These are phyloP conservation scores for Hypoxylon trugodes DNA, from an alignment of 495 filamentous ascomycete genomes.

Conservation along the genomic window DNA sequence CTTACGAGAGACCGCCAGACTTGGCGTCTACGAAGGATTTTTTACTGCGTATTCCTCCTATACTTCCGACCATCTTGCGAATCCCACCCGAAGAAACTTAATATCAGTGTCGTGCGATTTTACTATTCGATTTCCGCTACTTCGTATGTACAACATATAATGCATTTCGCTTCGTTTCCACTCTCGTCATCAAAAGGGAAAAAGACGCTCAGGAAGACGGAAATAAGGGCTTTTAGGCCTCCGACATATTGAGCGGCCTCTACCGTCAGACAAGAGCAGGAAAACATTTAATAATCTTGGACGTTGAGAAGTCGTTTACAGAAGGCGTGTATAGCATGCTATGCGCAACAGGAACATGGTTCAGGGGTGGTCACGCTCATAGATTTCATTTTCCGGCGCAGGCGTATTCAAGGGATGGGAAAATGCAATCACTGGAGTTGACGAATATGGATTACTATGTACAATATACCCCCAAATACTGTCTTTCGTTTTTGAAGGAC, in stretches of 20 bases:
- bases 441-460: too few relatives aligned
- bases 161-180: constrained; percentile 10
- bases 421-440: not conserved
- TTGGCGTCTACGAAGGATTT: not conserved
- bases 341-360: constrained; percentile 10
- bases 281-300: constrained; percentile 9
- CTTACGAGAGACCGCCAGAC: not conserved
- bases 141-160: constrained; percentile 27
- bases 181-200: not conserved
- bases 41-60: not conserved
- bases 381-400: constrained; percentile 14
- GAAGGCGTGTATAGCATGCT: constrained; percentile 20
- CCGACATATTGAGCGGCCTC: not conserved
- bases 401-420: constrained; percentile 10
- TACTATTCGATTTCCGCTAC: constrained; percentile 7
- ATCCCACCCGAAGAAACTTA: not conserved
- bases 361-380: constrained; percentile 13
- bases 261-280: not conserved
- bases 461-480: too few relatives aligned
- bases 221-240: not conserved
- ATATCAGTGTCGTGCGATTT: not conserved
- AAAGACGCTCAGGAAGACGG: not conserved
- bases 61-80: constrained; percentile 9
- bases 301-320: constrained; percentile 15
- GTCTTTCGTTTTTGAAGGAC: too few relatives aligned